Evolutionary conservation across 2,329 filamentous ascomycete species (phyloP).

Genomic region (Trichoderma sp.): DNA sequence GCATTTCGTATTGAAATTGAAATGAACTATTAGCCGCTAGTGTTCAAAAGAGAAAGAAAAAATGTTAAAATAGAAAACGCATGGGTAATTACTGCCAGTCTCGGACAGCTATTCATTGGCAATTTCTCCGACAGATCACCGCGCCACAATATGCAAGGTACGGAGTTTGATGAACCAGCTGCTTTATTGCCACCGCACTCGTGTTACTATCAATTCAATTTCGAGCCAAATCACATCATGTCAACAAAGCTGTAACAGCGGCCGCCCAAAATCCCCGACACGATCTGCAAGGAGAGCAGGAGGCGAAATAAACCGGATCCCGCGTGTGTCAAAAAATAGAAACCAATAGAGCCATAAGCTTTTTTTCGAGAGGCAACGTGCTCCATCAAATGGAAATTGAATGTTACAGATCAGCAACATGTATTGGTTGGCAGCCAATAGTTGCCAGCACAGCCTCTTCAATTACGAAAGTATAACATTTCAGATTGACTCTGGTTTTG

Average conservation of each 20-base stretch:
- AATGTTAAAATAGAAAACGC: background rate
- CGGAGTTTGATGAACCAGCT: background rate
- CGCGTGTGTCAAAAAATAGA: background rate
- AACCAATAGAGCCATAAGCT: background rate
- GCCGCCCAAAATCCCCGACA: slow-evolving; percentile 1
- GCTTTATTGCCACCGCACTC: background rate
- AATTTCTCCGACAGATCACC: slow-evolving; percentile 24
- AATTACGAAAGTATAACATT: background rate
- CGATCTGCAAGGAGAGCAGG: background rate
- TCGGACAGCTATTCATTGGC: background rate
- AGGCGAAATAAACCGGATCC: background rate
- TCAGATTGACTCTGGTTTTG: background rate
- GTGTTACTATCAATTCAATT: background rate
- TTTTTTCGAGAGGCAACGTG: background rate
- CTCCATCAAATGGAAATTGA: background rate
- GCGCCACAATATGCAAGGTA: slow-evolving; percentile 25
- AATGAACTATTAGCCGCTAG: background rate
- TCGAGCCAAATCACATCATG: background rate
- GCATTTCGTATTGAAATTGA: background rate
- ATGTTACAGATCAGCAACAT: background rate
- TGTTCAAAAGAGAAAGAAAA: background rate
- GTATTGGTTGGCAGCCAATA: background rate
- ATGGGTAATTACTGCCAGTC: background rate
- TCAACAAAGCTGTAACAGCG: background rate
- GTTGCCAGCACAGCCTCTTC: background rate